phyloP scores from a whole-genome alignment of 1,139 yeast genomes.

The Geotrichum cucujoidarum region DNA sequence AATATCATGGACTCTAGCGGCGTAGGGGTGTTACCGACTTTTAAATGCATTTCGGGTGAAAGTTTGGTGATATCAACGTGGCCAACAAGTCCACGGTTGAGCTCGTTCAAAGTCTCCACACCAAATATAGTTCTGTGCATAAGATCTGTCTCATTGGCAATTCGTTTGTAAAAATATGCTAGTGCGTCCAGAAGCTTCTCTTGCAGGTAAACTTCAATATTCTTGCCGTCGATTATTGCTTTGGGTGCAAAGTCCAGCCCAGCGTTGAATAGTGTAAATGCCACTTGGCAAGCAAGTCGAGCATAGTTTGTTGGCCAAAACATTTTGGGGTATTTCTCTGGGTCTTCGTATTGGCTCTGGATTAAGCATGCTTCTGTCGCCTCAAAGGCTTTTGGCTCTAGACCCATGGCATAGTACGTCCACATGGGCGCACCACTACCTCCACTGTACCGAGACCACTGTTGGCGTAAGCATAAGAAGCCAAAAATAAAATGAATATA shows the following conservation, averaged over 20 bases:
- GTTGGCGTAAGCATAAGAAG: neutral
- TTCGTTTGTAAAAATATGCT: constrained; percentile 47
- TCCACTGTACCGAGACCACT: constrained; percentile 84
- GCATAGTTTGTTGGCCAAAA: constrained; percentile 88
- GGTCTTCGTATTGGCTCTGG: constrained; percentile 49
- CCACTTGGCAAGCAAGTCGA: constrained; percentile 67
- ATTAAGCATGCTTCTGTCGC: constrained; percentile 68
- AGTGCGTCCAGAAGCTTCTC: constrained; percentile 53
- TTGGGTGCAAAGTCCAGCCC: constrained; percentile 69
- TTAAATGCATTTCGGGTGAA: constrained; percentile 31
- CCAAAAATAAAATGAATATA: neutral
- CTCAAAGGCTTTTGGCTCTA: constrained; percentile 66
- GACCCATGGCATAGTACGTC: constrained; percentile 93
- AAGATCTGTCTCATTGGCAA: constrained; percentile 51
- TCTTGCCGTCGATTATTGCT: constrained; percentile 57
- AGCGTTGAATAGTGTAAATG: constrained; percentile 83
- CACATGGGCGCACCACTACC: constrained; percentile 96
- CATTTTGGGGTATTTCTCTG: constrained; percentile 68
- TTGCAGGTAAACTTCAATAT: constrained; percentile 73
- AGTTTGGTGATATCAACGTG: constrained; percentile 30
- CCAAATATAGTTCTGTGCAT: constrained; percentile 55
- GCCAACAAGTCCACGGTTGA: constrained; percentile 39
- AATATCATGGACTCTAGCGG: constrained; percentile 40
- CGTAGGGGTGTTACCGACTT: constrained; percentile 35
- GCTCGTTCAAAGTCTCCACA: constrained; percentile 78